Base-by-base conservation (phyloP, 2,329 filamentous ascomycete genomes). In the Davidsoniella eucalypti region DNA sequence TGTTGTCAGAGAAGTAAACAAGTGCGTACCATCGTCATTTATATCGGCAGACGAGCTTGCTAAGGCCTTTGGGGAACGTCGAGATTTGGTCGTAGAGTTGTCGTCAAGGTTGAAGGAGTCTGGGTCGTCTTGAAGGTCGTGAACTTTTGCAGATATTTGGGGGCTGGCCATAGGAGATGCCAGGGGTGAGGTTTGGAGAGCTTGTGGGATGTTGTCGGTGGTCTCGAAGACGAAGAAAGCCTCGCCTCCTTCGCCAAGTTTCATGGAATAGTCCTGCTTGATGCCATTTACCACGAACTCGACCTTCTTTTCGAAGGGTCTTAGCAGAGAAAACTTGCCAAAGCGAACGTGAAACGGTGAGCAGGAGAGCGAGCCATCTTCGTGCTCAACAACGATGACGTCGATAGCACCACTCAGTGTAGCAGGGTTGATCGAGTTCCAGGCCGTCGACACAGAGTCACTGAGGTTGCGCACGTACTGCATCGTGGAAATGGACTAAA, bases 191-290 rank as follows among this genome's bases (percentile, higher is more conserved):
- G 92, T 98, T 67, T 96, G 92, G 61, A 96, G 69, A 51, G 84
- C 86, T 63, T 85, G 83, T n/a, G 92, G 92, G 53, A 98, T 92
- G 59, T 79, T 82, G 57, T 90, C 86, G 49, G 82, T 83, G 7
- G 92, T 98, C 68, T 96, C 87, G 61, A 98, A 96, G 56, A 98
- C 87, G 65, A 98, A 98, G 68, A 98, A 98, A 23, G 92, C 92
- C 69, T 98, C 92, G 56, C 92, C 92, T 48, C 87, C 92, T 63
- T 98, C 92, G 42, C 92, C 92, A 17, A 98, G 75, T 68, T 98
- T 98, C 92, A 98, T 98, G 44, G 92, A 80, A 69, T 94, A 95
- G 57, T 92, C 75, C 64, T 94, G 87, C 66, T 92, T 93, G 54
- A 76, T 69, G 60, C 85, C 84, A 71, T 98, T 98, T 73, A 98